Base-by-base conservation (phyloP, 768 basidiomycete species). In the Ramaria rubella region DNA sequence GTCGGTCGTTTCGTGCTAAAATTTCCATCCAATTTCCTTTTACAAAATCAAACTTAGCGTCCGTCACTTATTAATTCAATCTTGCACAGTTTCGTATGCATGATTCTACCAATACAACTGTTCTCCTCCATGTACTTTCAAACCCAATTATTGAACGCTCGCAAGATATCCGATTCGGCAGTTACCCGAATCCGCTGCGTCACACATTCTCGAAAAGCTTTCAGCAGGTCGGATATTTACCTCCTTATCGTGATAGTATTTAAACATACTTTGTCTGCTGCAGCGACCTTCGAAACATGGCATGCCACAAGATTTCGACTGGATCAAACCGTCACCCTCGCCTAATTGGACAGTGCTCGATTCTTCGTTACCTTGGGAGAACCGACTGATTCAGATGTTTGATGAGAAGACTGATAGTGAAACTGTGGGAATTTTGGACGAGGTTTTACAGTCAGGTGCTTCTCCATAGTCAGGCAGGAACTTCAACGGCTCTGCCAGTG, bases 71-170 rank as follows among this genome's bases (percentile, higher is more conserved):
- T 23, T 4, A 29, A 29, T 55, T 44, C 14, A 44, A 33, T 30
- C 19, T 19, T 8, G 9, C 8, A 4, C 65, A 95, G 93, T 92
- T 93, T 66, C 84, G 93, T 43, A 92, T 95, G 81, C 93, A 94
- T 67, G 75, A 78, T 19, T 91, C 92, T 1, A 74, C 65, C 0
- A 58, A 73, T 8, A 79, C 85, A 0, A 81, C 83, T 49, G 78
- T 92, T 2, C 84, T 86, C 62, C 76, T 94, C 2, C 72, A 79
- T 5, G 81, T 83, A 11, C 65, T 71, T 4, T 90, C 90, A 3
- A 81, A 83, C 44, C 91, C 92, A 1, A 76, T 91, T 68, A 90
- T 94, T 43, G 93, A 95, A 64, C 75, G 85, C 59, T 92, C 83
- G 62, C 71, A 72, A 0, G 61, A 63, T 0, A 79, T 94, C 45